Conservation (phyloP, 306 rosid genomes). For the Vigna mungo region DNA sequence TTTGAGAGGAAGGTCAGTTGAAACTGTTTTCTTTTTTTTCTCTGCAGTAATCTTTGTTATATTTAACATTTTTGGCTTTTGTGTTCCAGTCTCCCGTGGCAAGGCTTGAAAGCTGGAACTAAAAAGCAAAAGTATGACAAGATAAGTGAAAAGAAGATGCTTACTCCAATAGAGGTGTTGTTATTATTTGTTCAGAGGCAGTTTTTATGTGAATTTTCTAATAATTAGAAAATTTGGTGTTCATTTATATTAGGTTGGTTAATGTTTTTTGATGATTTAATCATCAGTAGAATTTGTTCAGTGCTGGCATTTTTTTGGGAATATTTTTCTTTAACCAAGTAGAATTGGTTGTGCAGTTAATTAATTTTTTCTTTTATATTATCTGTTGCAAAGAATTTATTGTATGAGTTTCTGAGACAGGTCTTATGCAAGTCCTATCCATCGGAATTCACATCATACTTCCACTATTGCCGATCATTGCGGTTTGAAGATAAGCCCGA, state of each 20-base stretch:
- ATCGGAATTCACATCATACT: slow-evolving; percentile 88
- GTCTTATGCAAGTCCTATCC: slow-evolving; percentile 88
- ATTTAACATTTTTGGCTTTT: slow-evolving; percentile 36
- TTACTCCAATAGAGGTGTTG: slow-evolving; percentile 91
- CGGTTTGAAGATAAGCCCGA: slow-evolving; percentile 99
- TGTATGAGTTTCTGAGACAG: slow-evolving; percentile 50
- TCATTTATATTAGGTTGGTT: slow-evolving; percentile 6
- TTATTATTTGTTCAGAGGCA: slow-evolving; percentile 36
- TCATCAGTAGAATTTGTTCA: slow-evolving; percentile 9
- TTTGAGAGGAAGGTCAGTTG: slow-evolving; percentile 91
- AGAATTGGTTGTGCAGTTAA: slow-evolving; percentile 16
- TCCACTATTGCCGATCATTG: slow-evolving; percentile 89
- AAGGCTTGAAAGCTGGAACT: slow-evolving; percentile 94
- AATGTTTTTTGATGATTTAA: slow-evolving; percentile 13
- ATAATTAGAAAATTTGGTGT: slow-evolving; percentile 14
- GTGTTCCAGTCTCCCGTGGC: slow-evolving; percentile 97
- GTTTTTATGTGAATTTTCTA: slow-evolving; percentile 29
- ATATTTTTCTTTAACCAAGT: not conserved
- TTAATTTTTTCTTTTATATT: slow-evolving; percentile 4
- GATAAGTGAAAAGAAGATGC: slow-evolving; percentile 98
- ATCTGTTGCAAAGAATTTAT: slow-evolving; percentile 38
- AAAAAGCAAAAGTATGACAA: slow-evolving; percentile 97
- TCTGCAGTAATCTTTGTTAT: slow-evolving; percentile 21
- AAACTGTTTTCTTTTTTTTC: slow-evolving; percentile 19
- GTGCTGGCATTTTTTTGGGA: not conserved